These are phyloP conservation scores for Phyllostachys edulis DNA, from an alignment of 176 grass and related monocot genomes.

Conservation along the genomic window DNA sequence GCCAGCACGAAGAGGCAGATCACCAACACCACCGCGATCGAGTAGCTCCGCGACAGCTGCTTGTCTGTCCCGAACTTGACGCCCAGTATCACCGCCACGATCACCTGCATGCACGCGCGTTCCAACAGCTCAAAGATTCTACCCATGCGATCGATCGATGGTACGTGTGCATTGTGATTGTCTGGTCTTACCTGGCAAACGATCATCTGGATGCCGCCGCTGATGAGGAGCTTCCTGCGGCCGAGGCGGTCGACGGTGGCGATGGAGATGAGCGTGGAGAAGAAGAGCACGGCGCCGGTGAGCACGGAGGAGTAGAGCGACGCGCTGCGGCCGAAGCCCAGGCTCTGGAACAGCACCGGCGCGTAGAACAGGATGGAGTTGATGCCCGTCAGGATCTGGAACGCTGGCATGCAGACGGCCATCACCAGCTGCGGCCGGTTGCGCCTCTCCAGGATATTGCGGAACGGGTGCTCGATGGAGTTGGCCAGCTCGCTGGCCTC, in stretches of 20 bases:
- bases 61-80: conserved; percentile 69
- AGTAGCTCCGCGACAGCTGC: conserved; percentile 64
- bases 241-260: conserved; percentile 47
- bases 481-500: conserved; percentile 91
- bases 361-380: conserved; percentile 98
- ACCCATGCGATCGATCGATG: neutral
- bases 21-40: conserved; percentile 66
- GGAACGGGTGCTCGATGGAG: conserved; percentile 82
- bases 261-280: conserved; percentile 58
- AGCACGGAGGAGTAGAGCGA: conserved; percentile 84
- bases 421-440: conserved; percentile 92
- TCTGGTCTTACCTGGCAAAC: conserved; percentile 45
- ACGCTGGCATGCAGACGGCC: conserved; percentile 88
- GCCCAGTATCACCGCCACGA: conserved; percentile 73
- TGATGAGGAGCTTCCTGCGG: conserved; percentile 52
- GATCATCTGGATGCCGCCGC: conserved; percentile 89
- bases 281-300: conserved; percentile 77
- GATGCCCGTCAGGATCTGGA: conserved; percentile 88
- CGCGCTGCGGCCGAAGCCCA: conserved; percentile 74
- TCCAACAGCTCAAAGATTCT: neutral
- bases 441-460: conserved; percentile 70
- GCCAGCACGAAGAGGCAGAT: conserved; percentile 91
- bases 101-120: conserved; percentile 36
- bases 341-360: conserved; percentile 93
- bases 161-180: neutral